Percentiles rank a stretch among this genome's conserved stretches.
phyloP scores from a whole-genome alignment of 2,329 filamentous ascomycete genomes.

The Ascochyta pisi region DNA sequence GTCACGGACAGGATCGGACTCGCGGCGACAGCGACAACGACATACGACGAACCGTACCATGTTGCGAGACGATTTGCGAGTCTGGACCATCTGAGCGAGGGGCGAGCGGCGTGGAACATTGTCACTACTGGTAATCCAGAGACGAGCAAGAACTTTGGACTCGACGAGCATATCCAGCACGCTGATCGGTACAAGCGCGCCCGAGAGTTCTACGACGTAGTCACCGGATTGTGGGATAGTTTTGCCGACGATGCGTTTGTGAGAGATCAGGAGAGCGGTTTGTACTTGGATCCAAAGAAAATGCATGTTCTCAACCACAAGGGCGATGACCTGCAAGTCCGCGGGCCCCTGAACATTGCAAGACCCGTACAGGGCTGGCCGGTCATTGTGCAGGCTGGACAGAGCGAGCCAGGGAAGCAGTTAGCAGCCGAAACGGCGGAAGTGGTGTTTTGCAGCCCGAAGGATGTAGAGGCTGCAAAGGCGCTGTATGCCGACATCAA shows the following conservation, averaged over 20 bases:
- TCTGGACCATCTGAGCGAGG: constrained; percentile 69
- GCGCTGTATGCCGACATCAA: constrained; percentile 62
- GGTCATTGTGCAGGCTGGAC: constrained; percentile 63
- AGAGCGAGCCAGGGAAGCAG: constrained; percentile 60
- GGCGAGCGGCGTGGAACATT: constrained; percentile 56
- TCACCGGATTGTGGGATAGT: constrained; percentile 72
- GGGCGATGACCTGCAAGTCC: constrained; percentile 55
- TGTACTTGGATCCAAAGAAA: constrained; percentile 65
- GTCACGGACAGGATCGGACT: constrained; percentile 73
- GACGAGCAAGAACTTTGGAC: constrained; percentile 67
- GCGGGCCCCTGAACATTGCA: constrained; percentile 61
- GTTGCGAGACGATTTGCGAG: constrained; percentile 68
- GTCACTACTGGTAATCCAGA: constrained; percentile 72
- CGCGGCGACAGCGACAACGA: constrained; percentile 70
- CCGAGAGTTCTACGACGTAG: constrained; percentile 72
- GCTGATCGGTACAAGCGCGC: constrained; percentile 72
- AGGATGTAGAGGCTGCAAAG: constrained; percentile 56
- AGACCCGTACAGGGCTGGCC: constrained; percentile 63
- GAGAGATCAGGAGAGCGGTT: constrained; percentile 61
- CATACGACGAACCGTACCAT: constrained; percentile 72
- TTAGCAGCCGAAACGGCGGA: constrained; percentile 62
- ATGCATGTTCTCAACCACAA: constrained; percentile 61
- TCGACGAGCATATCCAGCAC: constrained; percentile 63
- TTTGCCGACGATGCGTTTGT: constrained; percentile 71
- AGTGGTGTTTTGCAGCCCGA: constrained; percentile 60